These are phyloP conservation scores for Agastache rugosa DNA, from an alignment of 257 asterid genomes.

Conservation along the genomic window DNA sequence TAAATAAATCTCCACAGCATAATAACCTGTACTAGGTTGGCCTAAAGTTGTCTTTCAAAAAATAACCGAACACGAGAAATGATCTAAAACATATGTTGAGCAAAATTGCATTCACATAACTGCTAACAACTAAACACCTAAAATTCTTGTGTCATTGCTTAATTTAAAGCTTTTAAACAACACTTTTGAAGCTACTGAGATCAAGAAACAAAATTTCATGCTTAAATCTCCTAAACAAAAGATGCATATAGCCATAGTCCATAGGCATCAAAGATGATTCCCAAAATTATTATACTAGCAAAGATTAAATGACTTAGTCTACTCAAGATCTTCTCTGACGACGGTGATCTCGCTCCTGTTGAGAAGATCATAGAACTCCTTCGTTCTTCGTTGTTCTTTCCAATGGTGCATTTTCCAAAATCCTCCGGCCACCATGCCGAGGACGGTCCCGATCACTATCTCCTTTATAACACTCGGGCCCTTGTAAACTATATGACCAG, in stretches of 20 bases:
- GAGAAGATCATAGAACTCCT: constrained; percentile 64
- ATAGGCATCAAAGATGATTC: not conserved
- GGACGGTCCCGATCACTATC: constrained; percentile 52
- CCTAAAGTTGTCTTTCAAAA: no score
- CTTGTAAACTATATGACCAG: constrained; percentile 54
- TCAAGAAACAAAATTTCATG: not conserved
- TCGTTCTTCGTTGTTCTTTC: constrained; percentile 56
- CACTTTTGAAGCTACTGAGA: not conserved
- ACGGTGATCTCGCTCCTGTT: constrained; percentile 64
- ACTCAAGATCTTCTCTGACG: constrained; percentile 56
- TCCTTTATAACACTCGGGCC: constrained; percentile 72
- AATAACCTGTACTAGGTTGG: no score
- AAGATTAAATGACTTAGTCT: constrained; percentile 21
- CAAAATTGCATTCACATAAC: not conserved
- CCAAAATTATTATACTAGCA: not conserved
- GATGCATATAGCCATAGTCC: not conserved
- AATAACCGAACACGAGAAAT: not conserved
- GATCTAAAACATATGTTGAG: not conserved
- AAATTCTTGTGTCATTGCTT: constrained; percentile 5
- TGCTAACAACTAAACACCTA: not conserved
- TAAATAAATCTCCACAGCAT: no score
- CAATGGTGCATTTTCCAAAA: constrained; percentile 76
- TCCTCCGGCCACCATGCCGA: constrained; percentile 69
- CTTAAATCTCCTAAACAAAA: not conserved
- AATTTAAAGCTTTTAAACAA: not conserved